Base-by-base conservation (phyloP, 2,329 filamentous ascomycete species). In the Nemania abortiva region DNA sequence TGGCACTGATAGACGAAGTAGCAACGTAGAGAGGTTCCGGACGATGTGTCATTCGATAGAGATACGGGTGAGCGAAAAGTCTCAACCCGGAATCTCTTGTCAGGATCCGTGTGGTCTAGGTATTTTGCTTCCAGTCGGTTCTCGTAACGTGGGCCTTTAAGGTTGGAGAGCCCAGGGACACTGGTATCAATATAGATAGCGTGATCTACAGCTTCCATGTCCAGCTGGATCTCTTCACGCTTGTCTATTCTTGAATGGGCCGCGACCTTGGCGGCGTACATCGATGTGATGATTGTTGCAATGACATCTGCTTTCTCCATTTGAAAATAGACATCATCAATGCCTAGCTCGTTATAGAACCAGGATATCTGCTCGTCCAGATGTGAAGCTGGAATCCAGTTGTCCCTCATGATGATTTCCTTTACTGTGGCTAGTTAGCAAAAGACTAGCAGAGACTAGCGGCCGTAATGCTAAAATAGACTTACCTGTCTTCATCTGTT, bases 171-270 rank as follows among this genome's bases (percentile, higher is more conserved):
- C 73, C 96, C 96, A 18, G 96, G 95, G 78, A 91, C 92, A 81
- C 95, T 98, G 64, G 96, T 99, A 80, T 99, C 96, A 74, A 99
- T 98, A 84, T 98, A 99, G 78, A 98, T 97, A 68, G 96, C 96
- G 79, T 98, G 96, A 80, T 98, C 96, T 68, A 87, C 84, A 24
- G 94, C 94, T 83, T 99, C 96, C 89, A 98, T 98, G 80, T 98
- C 95, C 50, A 99, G 85, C 71, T 95, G 90, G 76, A 99, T 98
- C 83, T 98, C 95, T 76, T 98, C 88, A 74, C 91, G 91, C 86
- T 97, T 97, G 83, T 98, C 95, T 80, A 97, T 92, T 66, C 96
- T 90, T 42, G 95, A 94, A 79, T 93, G 96, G 9, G 96, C 95
- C 45, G 96, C 96, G 55, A 98, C 91, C 84, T 98, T 98, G 80